These are phyloP conservation scores for Tubosaeta sp. DNA, from an alignment of 768 basidiomycete genomes.

Conservation along the genomic window DNA sequence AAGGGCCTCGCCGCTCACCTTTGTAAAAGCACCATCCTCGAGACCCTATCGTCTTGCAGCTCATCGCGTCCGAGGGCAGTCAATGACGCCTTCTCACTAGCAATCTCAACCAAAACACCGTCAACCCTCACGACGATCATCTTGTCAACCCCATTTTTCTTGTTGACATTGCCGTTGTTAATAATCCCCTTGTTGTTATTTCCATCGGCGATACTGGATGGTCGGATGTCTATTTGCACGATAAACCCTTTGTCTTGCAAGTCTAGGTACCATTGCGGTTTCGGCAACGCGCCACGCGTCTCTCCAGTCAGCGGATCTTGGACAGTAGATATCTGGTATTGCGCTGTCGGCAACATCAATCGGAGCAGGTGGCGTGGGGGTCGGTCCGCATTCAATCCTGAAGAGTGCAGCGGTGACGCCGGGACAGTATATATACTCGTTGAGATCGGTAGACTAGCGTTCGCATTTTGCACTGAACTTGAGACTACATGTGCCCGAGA, in stretches of 20 bases:
- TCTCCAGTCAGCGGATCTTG: slow-evolving; percentile 79
- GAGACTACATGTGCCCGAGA: neutral
- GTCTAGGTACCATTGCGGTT: slow-evolving; percentile 69
- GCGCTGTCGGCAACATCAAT: slow-evolving; percentile 77
- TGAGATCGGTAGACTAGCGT: slow-evolving; percentile 45
- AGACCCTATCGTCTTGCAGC: slow-evolving; percentile 65
- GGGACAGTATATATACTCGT: slow-evolving; percentile 73
- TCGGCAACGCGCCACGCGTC: slow-evolving; percentile 51
- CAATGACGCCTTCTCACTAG: slow-evolving; percentile 74
- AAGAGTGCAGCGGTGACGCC: slow-evolving; percentile 76
- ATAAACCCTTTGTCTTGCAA: slow-evolving; percentile 58
- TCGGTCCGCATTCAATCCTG: slow-evolving; percentile 49
- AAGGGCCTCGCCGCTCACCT: slow-evolving; percentile 40
- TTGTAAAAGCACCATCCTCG: slow-evolving; percentile 62
- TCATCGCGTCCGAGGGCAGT: slow-evolving; percentile 71
- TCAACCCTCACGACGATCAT: slow-evolving; percentile 30
- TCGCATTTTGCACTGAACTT: neutral
- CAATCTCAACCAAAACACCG: slow-evolving; percentile 40
- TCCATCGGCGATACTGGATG: slow-evolving; percentile 34
- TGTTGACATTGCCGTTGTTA: neutral
- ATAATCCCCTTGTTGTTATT: slow-evolving; percentile 1
- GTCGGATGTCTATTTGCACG: slow-evolving; percentile 54
- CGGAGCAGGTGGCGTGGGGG: slow-evolving; percentile 71
- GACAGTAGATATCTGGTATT: slow-evolving; percentile 71
- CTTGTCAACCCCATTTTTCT: slow-evolving; percentile 6